Evolutionary conservation across 31 red algal species (phyloP), one percentile per base, ranked within the genome.

Genomic region (Porphyra umbilicalis): DNA sequence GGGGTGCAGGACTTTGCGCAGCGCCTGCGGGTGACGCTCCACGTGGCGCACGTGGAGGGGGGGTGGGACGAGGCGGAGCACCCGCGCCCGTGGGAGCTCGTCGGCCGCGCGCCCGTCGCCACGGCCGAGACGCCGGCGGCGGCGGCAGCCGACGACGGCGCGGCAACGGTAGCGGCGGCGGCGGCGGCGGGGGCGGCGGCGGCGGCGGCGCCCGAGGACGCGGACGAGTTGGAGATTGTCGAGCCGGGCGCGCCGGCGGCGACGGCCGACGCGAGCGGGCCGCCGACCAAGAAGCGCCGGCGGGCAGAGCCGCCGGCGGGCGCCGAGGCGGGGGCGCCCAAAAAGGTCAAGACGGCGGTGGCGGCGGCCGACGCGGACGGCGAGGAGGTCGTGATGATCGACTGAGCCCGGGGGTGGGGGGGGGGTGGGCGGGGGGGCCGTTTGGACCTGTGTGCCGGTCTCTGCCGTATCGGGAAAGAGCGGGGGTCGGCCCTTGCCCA

Each of bases 1-100:
- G 79, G 83, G 32, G 79, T 92, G 1, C 40, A 77, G 25, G 90
- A 92, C 75, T 88, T 92, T 80, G 82, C 81, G 32, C 85, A 88
- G 80, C 85, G 76, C 38, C 77, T 92, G 8, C 76, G 68, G 9
- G 77, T 44, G 34, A 88, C 82, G 74, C 39, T 92, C 38, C 90
- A 92, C 77, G 82, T 92, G 16, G 81, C 33, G 18, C 82, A 92
- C 79, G 77, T 71, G 15, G 79, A 79, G 35, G 75, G 75, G 1
- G 34, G 76, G 10, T 75, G 81, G 8, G 82, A 34, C 20, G 90
- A 88, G 6, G 76, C 76, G 7, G 34, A 75, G 18, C 38, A 42
- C 34, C 44, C 76, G 33, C 82, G 85, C 77, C 38, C 83, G 9
- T 92, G 85, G 75, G 44, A 39, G 32, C 32, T 92, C 78, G 85